Percentiles rank a stretch among this genome's conserved stretches.
Conservation (phyloP, 805 yeast genomes). For the Jamesozyma piceae region DNA sequence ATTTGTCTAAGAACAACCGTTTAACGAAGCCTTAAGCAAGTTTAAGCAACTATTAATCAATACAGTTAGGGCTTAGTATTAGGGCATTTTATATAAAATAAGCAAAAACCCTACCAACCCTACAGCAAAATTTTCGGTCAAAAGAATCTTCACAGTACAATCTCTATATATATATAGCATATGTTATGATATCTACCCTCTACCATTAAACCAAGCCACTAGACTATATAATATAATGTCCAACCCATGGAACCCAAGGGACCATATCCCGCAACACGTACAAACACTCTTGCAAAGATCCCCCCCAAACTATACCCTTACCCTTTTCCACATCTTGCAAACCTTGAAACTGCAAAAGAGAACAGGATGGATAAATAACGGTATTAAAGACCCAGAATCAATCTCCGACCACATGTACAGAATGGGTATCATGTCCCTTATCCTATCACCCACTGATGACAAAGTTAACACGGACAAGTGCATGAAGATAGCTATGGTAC, state of each 20-base stretch:
- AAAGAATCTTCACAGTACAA: too few species aligned
- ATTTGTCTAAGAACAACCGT: too few species aligned
- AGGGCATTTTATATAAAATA: too few species aligned
- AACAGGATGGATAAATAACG: conserved; percentile 88
- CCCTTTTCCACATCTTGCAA: conserved; percentile 58
- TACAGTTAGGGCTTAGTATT: too few species aligned
- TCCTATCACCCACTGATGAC: conserved; percentile 35
- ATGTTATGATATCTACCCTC: too few species aligned
- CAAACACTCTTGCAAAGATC: conserved; percentile 18
- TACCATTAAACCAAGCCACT: too few species aligned
- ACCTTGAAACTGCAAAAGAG: conserved; percentile 69
- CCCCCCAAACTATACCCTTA: conserved; percentile 37
- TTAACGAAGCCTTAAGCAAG: too few species aligned
- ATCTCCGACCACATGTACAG: conserved; percentile 93
- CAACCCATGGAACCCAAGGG: conserved; percentile 37
- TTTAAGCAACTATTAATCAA: too few species aligned
- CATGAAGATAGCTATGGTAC: conserved; percentile 77
- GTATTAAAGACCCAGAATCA: conserved; percentile 39
- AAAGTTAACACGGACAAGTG: conserved; percentile 56
- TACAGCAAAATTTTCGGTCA: too few species aligned
- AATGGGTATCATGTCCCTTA: conserved; percentile 75
- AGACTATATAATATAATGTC: not conserved
- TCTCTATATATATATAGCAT: too few species aligned
- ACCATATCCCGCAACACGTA: conserved; percentile 35
- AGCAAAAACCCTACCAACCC: too few species aligned